Base-by-base conservation (phyloP, 106 monocot species). In the Vanilla planifolia region DNA sequence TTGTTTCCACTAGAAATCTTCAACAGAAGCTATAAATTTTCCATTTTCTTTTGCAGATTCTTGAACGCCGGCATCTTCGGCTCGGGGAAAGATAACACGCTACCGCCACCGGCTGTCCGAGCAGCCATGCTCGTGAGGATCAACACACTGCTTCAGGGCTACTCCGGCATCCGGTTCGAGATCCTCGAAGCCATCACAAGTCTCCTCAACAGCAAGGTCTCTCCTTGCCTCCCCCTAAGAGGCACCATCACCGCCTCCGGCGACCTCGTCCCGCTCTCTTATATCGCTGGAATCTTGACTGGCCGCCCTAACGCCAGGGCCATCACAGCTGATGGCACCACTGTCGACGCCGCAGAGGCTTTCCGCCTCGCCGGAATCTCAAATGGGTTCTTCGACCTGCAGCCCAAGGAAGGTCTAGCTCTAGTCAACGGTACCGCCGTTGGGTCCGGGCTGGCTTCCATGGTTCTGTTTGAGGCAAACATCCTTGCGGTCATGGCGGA, bases 341-440 rank as follows among this genome's bases (percentile, higher is more conserved):
- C 52, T 3, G 51, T 83, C 60, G 50, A 65, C 8, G 70, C 83
- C 13, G 43, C 32, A 5, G 77, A 83, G 36, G 83, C 77, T 3
- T 77, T 83, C 61, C n/a, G 42, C 10, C 69, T 65, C 1, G 69
- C 83, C 50, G 77, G 74, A 9, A 73, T 83, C 32, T 14, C 68
- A 20, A 29, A 30, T 8, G 82, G 70, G 8, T 82, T 82, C 73
- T 82, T 82, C 34, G 82, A 82, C 34, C 66, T 82, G 33, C 82
- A 83, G 53, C 77, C 82, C 10, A 83, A 83, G 51, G 82, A 83
- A 37, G 82, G 82, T 4, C 77, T 83, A 2, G 82, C 82, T 1
- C 56, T 83, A 5, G 82, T 83, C 20, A 83, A 83, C 66, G 82
- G 82, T 42, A 83, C 82, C 1, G 82, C 77, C 20, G 82, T 83